A percentile compares a stretch with the other conserved stretches of the same genome.
These are phyloP conservation scores for Limnomonas spitsbergensis DNA, from an alignment of 139 green algal species.

Conservation along the genomic window DNA sequence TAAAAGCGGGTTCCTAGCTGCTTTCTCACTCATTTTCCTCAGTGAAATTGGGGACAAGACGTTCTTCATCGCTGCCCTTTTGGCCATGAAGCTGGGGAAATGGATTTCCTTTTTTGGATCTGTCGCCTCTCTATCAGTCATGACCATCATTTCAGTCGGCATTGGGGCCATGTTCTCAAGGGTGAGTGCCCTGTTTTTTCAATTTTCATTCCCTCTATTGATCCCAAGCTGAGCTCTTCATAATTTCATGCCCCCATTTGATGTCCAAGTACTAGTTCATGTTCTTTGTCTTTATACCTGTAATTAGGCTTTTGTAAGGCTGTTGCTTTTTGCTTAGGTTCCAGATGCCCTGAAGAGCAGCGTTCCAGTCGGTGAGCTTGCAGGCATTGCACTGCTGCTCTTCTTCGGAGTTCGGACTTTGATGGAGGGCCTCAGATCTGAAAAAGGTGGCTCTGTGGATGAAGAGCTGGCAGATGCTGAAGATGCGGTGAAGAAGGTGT, in stretches of 20 bases:
- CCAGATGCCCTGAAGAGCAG: constrained; percentile 73
- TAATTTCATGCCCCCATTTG: no score
- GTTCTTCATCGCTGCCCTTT: constrained; percentile 96
- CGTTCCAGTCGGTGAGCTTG: constrained; percentile 78
- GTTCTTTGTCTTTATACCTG: no score
- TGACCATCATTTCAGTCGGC: constrained; percentile 89
- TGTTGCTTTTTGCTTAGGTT: constrained; percentile 42
- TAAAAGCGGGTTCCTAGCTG: constrained; percentile 82
- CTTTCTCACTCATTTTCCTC: constrained; percentile 95
- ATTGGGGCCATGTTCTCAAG: constrained; percentile 66
- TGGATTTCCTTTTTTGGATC: constrained; percentile 58
- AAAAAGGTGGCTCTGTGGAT: constrained; percentile 21
- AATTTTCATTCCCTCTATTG: background rate
- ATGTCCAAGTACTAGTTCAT: no score
- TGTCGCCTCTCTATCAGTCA: constrained; percentile 65
- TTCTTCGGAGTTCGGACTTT: constrained; percentile 89
- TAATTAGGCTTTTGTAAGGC: no score
- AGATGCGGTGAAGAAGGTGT: constrained; percentile 47
- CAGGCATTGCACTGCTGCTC: constrained; percentile 78
- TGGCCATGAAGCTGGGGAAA: constrained; percentile 82
- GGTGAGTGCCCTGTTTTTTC: background rate
- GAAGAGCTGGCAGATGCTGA: constrained; percentile 74
- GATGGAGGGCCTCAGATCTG: constrained; percentile 26
- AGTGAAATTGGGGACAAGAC: constrained; percentile 98
- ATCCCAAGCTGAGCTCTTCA: no score